A percentile compares a stretch with the other conserved stretches of the same genome.
phyloP scores from a whole-genome alignment of 768 basidiomycete genomes.

The Termitomyces sp. region DNA sequence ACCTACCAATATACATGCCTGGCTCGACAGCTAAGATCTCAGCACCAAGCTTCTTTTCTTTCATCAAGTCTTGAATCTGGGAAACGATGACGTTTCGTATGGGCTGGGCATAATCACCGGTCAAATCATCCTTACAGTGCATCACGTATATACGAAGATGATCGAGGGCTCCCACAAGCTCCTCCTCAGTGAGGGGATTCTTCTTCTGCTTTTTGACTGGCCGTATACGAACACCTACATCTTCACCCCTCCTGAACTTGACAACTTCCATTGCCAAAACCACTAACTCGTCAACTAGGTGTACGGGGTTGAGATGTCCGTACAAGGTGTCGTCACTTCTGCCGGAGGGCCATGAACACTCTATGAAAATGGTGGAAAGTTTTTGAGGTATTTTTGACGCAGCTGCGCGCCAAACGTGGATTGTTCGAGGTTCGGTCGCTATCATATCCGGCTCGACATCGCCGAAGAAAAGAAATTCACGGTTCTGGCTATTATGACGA shows the following conservation, averaged over 20 bases:
- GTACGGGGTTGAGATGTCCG: conserved; percentile 84
- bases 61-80: conserved; percentile 66
- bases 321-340: conserved; percentile 66
- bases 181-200: conserved; percentile 37
- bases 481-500: conserved; percentile 53
- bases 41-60: conserved; percentile 61
- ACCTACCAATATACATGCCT: conserved; percentile 80
- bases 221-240: conserved; percentile 20
- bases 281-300: conserved; percentile 72
- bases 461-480: conserved; percentile 90
- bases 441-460: conserved; percentile 88
- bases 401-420: conserved; percentile 76
- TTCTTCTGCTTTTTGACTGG: conserved; percentile 34
- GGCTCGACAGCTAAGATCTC: conserved; percentile 69
- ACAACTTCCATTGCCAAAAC: conserved; percentile 68
- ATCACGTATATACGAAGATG: conserved; percentile 75
- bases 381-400: conserved; percentile 69
- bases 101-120: conserved; percentile 42
- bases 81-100: conserved; percentile 66
- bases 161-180: conserved; percentile 47
- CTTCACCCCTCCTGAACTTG: conserved; percentile 30
- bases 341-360: conserved; percentile 85
- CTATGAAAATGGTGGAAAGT: conserved; percentile 85
- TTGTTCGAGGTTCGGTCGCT: conserved; percentile 54
- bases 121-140: conserved; percentile 81